Evolutionary conservation across 495 filamentous ascomycete species (phyloP).

Genomic region (Xylaria bambusicola): DNA sequence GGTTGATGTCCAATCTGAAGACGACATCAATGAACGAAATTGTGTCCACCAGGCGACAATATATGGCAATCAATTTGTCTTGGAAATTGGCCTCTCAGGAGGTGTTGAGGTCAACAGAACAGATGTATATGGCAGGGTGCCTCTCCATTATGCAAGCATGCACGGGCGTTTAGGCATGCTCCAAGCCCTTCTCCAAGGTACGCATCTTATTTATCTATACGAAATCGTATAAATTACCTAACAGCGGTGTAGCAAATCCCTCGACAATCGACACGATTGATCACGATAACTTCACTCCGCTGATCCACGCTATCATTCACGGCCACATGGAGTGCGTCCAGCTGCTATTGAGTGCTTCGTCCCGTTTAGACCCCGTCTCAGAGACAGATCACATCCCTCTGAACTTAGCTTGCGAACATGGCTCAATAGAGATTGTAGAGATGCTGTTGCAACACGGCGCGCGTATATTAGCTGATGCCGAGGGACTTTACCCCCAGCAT

Average conservation of each 20-base stretch:
- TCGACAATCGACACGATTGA: slow-evolving; percentile 81
- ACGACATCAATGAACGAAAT: slow-evolving; percentile 97
- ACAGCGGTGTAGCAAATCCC: slow-evolving; percentile 40
- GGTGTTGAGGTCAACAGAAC: slow-evolving; percentile 74
- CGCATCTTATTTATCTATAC: slow-evolving; percentile 3
- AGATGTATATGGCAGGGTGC: slow-evolving; percentile 92
- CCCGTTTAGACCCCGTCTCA: slow-evolving; percentile 76
- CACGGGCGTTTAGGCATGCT: slow-evolving; percentile 88
- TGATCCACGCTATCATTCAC: slow-evolving; percentile 93
- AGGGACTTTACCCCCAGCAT: slow-evolving; percentile 97
- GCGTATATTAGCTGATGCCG: slow-evolving; percentile 82
- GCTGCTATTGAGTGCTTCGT: slow-evolving; percentile 68
- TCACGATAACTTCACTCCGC: slow-evolving; percentile 94
- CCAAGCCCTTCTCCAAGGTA: slow-evolving; percentile 64
- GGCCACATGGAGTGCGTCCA: slow-evolving; percentile 75
- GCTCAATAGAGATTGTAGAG: slow-evolving; percentile 77
- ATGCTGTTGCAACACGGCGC: slow-evolving; percentile 79
- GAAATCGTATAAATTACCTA: slow-evolving; percentile 9
- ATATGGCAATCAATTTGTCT: slow-evolving; percentile 75
- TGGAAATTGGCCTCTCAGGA: slow-evolving; percentile 68
- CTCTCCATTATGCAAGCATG: slow-evolving; percentile 95
- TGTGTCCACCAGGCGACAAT: slow-evolving; percentile 94
- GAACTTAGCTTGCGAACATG: slow-evolving; percentile 92
- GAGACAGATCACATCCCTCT: slow-evolving; percentile 92
- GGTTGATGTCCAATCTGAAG: slow-evolving; percentile 83